These are phyloP conservation scores for Diaporthe helianthi DNA, from an alignment of 2,329 filamentous ascomycete species.

Conservation along the genomic window DNA sequence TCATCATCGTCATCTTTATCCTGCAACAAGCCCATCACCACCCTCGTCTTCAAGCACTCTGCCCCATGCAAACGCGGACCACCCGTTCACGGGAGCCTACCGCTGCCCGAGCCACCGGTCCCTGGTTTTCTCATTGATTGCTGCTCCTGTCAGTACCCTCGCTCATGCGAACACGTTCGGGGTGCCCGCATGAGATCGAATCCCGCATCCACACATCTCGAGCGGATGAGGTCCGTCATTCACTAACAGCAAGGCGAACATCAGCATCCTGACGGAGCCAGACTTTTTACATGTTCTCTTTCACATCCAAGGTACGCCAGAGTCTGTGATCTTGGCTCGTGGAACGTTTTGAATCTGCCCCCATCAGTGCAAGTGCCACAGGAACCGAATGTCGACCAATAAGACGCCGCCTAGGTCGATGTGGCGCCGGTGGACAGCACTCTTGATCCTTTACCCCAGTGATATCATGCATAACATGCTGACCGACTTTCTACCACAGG, in stretches of 20 bases:
- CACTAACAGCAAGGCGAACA: slow-evolving; percentile 40
- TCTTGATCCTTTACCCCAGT: slow-evolving; percentile 10
- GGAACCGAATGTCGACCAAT: slow-evolving; percentile 26
- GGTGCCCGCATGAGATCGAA: slow-evolving; percentile 52
- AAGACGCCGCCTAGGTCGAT: slow-evolving; percentile 2
- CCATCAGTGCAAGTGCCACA: slow-evolving; percentile 11
- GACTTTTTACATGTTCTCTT: slow-evolving; percentile 39
- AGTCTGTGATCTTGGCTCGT: slow-evolving; percentile 20
- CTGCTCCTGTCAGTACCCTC: slow-evolving; percentile 43
- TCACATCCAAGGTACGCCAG: slow-evolving; percentile 40
- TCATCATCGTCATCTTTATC: slow-evolving; percentile 7
- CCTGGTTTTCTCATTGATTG: slow-evolving; percentile 43
- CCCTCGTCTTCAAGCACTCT: slow-evolving; percentile 5
- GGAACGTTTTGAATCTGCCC: slow-evolving; percentile 24
- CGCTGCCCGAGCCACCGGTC: slow-evolving; percentile 19
- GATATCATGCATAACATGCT: slow-evolving; percentile 34
- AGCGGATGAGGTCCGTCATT: slow-evolving; percentile 27
- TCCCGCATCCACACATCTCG: slow-evolving; percentile 42
- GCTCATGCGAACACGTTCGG: slow-evolving; percentile 55
- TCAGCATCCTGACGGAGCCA: slow-evolving; percentile 27
- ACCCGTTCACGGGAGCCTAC: slow-evolving; percentile 47
- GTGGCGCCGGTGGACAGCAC: slow-evolving; percentile 31
- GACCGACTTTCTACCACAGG: slow-evolving; percentile 35
- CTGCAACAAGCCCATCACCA: not conserved
- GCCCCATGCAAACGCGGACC: slow-evolving; percentile 37